A percentile compares a stretch with the other conserved stretches of the same genome.
Conservation (phyloP, 2,329 filamentous ascomycete species). For the Elsinoe necatrix region DNA sequence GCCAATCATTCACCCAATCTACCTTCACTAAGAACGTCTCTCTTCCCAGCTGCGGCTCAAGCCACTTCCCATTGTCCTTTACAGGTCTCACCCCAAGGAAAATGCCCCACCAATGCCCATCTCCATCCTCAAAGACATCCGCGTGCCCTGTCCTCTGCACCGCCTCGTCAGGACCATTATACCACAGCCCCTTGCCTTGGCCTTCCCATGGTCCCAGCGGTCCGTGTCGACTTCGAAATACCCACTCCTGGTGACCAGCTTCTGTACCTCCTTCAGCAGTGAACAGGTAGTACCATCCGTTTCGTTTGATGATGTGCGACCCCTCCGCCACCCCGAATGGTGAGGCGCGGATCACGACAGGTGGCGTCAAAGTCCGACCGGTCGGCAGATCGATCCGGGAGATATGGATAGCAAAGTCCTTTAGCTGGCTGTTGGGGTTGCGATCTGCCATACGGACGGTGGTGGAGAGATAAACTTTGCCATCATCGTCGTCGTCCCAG, state of each 20-base stretch:
- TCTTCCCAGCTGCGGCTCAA: conserved; percentile 39
- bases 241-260: conserved; percentile 53
- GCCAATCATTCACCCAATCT: conserved; percentile 46
- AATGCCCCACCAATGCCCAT: conserved; percentile 43
- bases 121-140: conserved; percentile 39
- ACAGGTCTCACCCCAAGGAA: conserved; percentile 40
- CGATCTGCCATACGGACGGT: conserved; percentile 23
- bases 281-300: conserved; percentile 52
- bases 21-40: conserved; percentile 46
- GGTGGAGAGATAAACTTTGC: conserved; percentile 43
- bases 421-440: conserved; percentile 34
- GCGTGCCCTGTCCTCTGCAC: conserved; percentile 45
- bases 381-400: conserved; percentile 38
- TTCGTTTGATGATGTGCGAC: conserved; percentile 51
- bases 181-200: conserved; percentile 48
- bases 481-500: conserved; percentile 40
- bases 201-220: conserved; percentile 57
- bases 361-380: conserved; percentile 34
- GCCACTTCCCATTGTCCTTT: conserved; percentile 23
- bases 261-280: conserved; percentile 48
- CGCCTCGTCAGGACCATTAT: conserved; percentile 40
- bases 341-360: conserved; percentile 32
- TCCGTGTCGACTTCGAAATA: conserved; percentile 44
- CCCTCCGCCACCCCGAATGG: conserved; percentile 42
- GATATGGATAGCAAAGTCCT: conserved; percentile 46